phyloP scores from a whole-genome alignment of 768 basidiomycete genomes.

The Psilocybe sp. region DNA sequence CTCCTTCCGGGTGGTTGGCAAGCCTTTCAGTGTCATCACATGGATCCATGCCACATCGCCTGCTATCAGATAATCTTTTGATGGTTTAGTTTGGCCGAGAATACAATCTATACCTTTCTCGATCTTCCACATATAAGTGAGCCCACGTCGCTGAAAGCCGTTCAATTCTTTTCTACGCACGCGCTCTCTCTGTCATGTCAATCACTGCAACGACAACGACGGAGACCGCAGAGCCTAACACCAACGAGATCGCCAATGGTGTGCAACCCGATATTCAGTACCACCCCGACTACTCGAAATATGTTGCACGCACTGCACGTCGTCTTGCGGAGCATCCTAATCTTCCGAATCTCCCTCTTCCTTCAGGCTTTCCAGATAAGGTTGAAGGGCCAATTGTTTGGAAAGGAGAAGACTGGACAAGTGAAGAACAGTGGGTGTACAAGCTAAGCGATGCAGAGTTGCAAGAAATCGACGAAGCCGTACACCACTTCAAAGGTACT shows the following conservation, averaged over 20 bases:
- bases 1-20: too few species aligned
- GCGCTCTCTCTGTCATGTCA: too few species aligned
- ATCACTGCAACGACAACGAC: neutral
- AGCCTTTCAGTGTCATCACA: too few species aligned
- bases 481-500: constrained; percentile 39
- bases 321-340: constrained; percentile 35
- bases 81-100: too few species aligned
- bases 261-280: constrained; percentile 38
- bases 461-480: constrained; percentile 35
- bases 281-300: constrained; percentile 39
- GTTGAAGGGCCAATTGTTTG: constrained; percentile 41
- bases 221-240: neutral
- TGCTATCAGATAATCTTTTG: neutral
- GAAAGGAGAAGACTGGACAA: constrained; percentile 41
- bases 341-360: constrained; percentile 31
- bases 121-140: too few species aligned
- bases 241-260: neutral
- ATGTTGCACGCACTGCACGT: constrained; percentile 31
- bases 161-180: too few species aligned
- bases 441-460: constrained; percentile 30
- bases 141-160: too few species aligned
- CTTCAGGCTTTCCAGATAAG: constrained; percentile 32
- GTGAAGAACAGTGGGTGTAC: constrained; percentile 43
- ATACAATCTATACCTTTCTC: too few species aligned
- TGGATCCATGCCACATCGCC: neutral